Evolutionary conservation across 2,329 filamentous ascomycete genomes (phyloP).

Genomic region (Cyphellophora attinorum): DNA sequence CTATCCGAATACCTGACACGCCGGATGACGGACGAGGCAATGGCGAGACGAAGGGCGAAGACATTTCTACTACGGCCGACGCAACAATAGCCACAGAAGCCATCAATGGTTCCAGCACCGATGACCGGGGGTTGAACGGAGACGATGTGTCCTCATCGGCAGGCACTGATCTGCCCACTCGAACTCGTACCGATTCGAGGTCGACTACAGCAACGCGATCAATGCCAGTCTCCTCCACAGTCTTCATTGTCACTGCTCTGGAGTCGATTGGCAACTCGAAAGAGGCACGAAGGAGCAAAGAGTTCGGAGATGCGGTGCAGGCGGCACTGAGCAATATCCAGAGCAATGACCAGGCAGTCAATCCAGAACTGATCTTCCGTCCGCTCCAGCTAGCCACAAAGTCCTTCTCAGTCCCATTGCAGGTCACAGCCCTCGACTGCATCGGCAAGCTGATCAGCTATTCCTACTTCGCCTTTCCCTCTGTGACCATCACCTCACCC

Average conservation of each 20-base stretch:
- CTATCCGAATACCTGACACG: neutral
- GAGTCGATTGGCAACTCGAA: constrained; percentile 87
- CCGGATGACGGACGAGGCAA: neutral
- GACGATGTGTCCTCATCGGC: constrained; percentile 14
- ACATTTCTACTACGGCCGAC: neutral
- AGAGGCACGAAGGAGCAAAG: constrained; percentile 79
- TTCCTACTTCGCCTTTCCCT: constrained; percentile 83
- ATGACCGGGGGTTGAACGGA: no score
- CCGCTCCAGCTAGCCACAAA: constrained; percentile 85
- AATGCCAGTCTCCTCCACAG: constrained; percentile 78
- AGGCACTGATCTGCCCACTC: constrained; percentile 1
- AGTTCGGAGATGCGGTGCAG: constrained; percentile 71
- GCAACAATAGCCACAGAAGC: neutral
- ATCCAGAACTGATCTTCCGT: constrained; percentile 84
- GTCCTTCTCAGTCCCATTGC: constrained; percentile 72
- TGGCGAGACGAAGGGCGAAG: neutral
- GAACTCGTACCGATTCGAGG: constrained; percentile 48
- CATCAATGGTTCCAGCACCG: neutral
- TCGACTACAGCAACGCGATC: constrained; percentile 46
- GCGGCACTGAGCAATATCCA: constrained; percentile 79
- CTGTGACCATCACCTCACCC: constrained; percentile 36
- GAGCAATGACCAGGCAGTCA: constrained; percentile 69
- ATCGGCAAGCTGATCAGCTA: constrained; percentile 99
- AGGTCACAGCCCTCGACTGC: constrained; percentile 87
- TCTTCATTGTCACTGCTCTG: constrained; percentile 88